Conservation (phyloP, 805 yeast genomes). For the Wickerhamomyces rabaulensis region DNA sequence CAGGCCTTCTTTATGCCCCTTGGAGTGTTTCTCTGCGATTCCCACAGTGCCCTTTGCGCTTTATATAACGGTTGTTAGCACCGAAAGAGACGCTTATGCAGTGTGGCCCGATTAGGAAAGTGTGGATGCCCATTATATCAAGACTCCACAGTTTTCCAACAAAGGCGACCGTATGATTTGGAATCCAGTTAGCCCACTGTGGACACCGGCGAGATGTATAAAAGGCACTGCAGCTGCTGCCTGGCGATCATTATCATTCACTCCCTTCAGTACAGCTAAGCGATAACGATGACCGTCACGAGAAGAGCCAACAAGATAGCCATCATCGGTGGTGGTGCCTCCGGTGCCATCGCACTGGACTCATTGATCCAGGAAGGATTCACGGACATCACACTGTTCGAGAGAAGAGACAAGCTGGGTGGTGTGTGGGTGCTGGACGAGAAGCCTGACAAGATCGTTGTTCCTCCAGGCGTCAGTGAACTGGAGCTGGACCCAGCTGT, state of each 20-base stretch:
- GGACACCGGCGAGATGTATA: not conserved
- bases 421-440: slow-evolving; percentile 39
- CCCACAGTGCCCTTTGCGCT: not conserved
- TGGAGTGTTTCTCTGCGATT: too few relatives aligned
- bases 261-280: too few relatives aligned
- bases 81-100: not conserved
- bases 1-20: not conserved
- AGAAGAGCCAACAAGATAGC: slow-evolving; percentile 27
- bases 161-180: not conserved
- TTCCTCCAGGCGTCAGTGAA: slow-evolving; percentile 25
- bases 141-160: not conserved
- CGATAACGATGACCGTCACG: not conserved
- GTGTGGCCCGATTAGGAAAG: not conserved
- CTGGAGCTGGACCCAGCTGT: slow-evolving; percentile 25
- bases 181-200: not conserved
- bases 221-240: not conserved
- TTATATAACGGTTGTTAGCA: not conserved
- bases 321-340: slow-evolving; percentile 48
- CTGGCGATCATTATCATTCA: too few relatives aligned
- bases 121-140: not conserved
- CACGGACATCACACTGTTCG: slow-evolving; percentile 33
- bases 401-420: slow-evolving; percentile 34
- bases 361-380: slow-evolving; percentile 32
- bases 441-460: slow-evolving; percentile 16
- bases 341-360: slow-evolving; percentile 40